Evolutionary conservation across 2,329 filamentous ascomycete genomes (phyloP).

Genomic region (Arthrinium phaeospermum): DNA sequence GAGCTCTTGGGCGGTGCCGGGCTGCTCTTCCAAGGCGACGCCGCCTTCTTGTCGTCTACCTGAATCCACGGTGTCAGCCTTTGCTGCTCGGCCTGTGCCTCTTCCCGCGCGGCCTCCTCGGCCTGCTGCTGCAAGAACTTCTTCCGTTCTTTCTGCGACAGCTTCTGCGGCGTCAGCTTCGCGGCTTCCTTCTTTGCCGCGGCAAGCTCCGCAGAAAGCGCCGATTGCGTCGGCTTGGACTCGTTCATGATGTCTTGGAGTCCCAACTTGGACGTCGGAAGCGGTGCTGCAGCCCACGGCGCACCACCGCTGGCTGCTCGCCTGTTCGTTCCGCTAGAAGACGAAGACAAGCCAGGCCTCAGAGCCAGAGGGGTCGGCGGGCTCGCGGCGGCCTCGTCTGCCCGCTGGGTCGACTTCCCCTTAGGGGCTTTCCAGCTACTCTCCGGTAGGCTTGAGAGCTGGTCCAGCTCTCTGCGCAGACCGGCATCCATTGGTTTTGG

Average conservation of each 20-base stretch:
- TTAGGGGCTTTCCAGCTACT: conserved; percentile 44
- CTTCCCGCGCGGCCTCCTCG: conserved; percentile 47
- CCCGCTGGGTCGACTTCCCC: conserved; percentile 40
- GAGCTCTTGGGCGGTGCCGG: conserved; percentile 54
- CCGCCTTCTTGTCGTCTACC: conserved; percentile 42
- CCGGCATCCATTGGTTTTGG: conserved; percentile 27
- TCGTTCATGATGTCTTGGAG: conserved; percentile 78
- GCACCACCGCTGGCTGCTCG: conserved; percentile 36
- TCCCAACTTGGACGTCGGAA: conserved; percentile 70
- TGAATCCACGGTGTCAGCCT: conserved; percentile 54
- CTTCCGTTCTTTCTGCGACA: conserved; percentile 94
- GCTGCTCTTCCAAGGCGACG: conserved; percentile 71
- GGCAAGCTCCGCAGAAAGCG: conserved; percentile 59
- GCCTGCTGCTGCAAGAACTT: conserved; percentile 74
- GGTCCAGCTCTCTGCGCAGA: conserved; percentile 36
- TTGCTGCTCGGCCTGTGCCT: conserved; percentile 37
- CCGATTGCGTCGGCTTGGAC: conserved; percentile 54
- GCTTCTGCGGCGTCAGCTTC: conserved; percentile 57
- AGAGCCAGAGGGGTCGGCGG: conserved; percentile 23
- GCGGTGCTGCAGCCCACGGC: conserved; percentile 56
- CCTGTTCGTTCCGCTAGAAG: conserved; percentile 26
- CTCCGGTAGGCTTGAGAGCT: conserved; percentile 38
- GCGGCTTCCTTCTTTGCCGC: conserved; percentile 53
- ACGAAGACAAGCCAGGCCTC: conserved; percentile 15
- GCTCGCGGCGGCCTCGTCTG: conserved; percentile 24